Percentiles rank a stretch among this genome's conserved stretches.
These are phyloP conservation scores for Peniophora sp. DNA, from an alignment of 1,284 basidiomycete genomes.

Conservation along the genomic window DNA sequence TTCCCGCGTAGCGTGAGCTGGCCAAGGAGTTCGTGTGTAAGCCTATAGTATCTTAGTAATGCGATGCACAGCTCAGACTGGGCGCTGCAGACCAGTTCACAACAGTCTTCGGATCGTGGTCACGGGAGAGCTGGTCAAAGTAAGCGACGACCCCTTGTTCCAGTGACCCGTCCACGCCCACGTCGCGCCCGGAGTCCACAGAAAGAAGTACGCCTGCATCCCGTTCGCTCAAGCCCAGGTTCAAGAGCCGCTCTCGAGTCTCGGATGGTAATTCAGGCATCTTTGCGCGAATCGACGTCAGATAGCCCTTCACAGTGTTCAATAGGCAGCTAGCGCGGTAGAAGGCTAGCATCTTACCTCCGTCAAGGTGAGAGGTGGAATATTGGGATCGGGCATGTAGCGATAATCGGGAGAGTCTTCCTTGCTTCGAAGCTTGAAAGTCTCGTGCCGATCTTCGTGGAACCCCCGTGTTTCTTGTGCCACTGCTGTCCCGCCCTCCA, in stretches of 20 bases:
- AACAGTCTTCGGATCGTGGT: conserved; percentile 60
- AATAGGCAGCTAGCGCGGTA: background rate
- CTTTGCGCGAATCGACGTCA: conserved; percentile 42
- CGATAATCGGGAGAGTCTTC: conserved; percentile 94
- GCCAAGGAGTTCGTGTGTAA: conserved; percentile 80
- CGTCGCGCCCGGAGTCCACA: conserved; percentile 59
- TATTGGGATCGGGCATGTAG: conserved; percentile 97
- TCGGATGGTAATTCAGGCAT: conserved; percentile 79
- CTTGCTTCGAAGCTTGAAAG: conserved; percentile 80
- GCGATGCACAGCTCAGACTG: background rate
- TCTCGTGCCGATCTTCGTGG: conserved; percentile 76
- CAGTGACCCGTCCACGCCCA: conserved; percentile 52
- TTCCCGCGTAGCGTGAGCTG: conserved; percentile 57
- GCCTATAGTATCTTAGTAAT: conserved; percentile 44
- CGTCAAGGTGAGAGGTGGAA: conserved; percentile 71
- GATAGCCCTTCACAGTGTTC: conserved; percentile 40
- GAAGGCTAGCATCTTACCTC: conserved; percentile 30
- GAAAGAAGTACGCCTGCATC: conserved; percentile 72
- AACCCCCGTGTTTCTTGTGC: conserved; percentile 89
- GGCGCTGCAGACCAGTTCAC: conserved; percentile 68
- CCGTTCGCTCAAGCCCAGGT: conserved; percentile 45
- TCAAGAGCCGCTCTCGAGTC: conserved; percentile 52
- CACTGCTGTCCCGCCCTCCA: conserved; percentile 42
- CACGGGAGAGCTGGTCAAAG: conserved; percentile 62
- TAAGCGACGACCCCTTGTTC: conserved; percentile 54